Evolutionary conservation across 208 protist genomes (phyloP).

Genomic region (Leishmania braziliensis): DNA sequence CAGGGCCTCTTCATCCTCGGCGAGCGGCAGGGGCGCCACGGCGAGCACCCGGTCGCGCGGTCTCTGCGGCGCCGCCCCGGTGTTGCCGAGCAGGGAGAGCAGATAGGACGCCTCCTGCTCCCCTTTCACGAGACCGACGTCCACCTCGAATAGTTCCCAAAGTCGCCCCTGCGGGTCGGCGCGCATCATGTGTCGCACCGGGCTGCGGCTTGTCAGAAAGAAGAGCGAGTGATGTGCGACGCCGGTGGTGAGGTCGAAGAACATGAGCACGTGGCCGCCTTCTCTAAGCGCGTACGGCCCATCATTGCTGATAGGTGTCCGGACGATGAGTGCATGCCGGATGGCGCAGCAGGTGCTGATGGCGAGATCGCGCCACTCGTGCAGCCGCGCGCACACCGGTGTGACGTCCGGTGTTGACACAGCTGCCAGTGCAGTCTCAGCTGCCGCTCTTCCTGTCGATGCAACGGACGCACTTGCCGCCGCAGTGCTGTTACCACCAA

Average conservation of each 20-base stretch:
- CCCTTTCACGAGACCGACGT: slow-evolving; percentile 27
- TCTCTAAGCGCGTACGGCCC: slow-evolving; percentile 34
- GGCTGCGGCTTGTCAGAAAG: slow-evolving; percentile 41
- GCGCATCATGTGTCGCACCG: slow-evolving; percentile 40
- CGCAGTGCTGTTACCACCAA: neutral
- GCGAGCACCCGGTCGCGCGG: slow-evolving; percentile 31
- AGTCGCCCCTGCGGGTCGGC: slow-evolving; percentile 40
- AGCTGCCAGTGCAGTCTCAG: neutral
- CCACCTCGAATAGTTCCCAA: slow-evolving; percentile 57
- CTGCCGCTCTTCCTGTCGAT: neutral
- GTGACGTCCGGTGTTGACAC: slow-evolving; percentile 17
- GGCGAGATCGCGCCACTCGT: slow-evolving; percentile 50
- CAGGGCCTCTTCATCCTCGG: slow-evolving; percentile 20
- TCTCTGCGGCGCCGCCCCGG: slow-evolving; percentile 16
- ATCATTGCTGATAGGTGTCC: slow-evolving; percentile 30
- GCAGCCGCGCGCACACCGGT: slow-evolving; percentile 29
- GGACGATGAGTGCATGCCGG: slow-evolving; percentile 31
- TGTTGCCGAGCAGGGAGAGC: slow-evolving; percentile 28
- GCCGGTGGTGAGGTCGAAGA: slow-evolving; percentile 50
- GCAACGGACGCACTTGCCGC: neutral
- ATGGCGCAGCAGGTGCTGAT: slow-evolving; percentile 34
- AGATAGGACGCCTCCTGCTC: slow-evolving; percentile 31
- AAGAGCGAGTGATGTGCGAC: slow-evolving; percentile 38
- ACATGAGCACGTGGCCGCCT: slow-evolving; percentile 41
- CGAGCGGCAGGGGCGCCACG: slow-evolving; percentile 30